Conservation (phyloP, 2,329 filamentous ascomycete genomes). For the Knufia fluminis region DNA sequence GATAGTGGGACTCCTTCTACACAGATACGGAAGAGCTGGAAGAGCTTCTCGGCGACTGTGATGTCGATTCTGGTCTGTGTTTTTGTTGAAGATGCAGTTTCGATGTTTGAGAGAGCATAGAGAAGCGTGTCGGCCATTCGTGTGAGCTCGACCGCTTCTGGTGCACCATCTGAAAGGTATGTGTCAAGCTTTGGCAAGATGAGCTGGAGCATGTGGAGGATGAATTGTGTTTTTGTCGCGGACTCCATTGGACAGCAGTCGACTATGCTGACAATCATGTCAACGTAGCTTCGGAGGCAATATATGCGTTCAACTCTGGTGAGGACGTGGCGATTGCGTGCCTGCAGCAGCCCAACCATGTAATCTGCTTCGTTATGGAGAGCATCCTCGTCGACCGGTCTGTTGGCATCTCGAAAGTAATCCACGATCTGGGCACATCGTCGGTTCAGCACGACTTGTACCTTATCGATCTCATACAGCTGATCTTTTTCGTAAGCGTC, state of each 20-base stretch:
- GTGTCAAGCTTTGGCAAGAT: slow-evolving; percentile 80
- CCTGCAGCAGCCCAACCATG: slow-evolving; percentile 31
- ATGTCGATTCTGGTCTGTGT: slow-evolving; percentile 47
- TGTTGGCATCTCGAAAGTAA: slow-evolving; percentile 28
- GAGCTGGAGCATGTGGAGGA: slow-evolving; percentile 77
- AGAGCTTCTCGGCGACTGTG: slow-evolving; percentile 77
- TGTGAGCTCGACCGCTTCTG: slow-evolving; percentile 66
- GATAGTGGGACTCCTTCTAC: slow-evolving; percentile 66
- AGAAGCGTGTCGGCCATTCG: slow-evolving; percentile 62
- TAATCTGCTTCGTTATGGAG: slow-evolving; percentile 31
- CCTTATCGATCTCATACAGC: slow-evolving; percentile 60
- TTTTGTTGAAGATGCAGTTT: slow-evolving; percentile 29
- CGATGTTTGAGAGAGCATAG: slow-evolving; percentile 25
- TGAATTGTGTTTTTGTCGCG: slow-evolving; percentile 62
- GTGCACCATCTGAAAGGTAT: slow-evolving; percentile 58
- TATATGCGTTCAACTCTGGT: slow-evolving; percentile 45
- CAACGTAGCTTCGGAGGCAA: slow-evolving; percentile 74
- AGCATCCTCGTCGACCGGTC: slow-evolving; percentile 32
- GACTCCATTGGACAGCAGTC: slow-evolving; percentile 72
- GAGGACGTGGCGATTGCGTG: slow-evolving; percentile 32
- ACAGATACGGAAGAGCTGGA: slow-evolving; percentile 82
- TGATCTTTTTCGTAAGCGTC: slow-evolving; percentile 51
- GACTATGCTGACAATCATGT: slow-evolving; percentile 73
- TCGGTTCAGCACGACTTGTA: slow-evolving; percentile 42
- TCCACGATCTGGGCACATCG: slow-evolving; percentile 41